Conservation (phyloP, 495 filamentous ascomycete genomes). For the Peziza echinospora region DNA sequence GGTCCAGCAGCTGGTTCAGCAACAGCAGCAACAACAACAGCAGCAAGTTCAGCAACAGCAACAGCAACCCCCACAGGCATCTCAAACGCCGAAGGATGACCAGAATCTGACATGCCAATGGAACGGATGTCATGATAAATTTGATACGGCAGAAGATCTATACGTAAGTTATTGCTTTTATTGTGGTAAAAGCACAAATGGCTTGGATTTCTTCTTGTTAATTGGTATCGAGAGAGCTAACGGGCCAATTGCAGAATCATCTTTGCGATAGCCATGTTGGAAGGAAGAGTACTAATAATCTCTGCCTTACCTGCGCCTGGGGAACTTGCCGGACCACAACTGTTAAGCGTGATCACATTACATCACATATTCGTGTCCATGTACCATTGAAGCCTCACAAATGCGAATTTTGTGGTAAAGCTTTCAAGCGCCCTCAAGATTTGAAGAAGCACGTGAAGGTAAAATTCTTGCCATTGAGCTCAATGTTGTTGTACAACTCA, state of each 20-base stretch:
- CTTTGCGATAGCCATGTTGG: conserved; percentile 97
- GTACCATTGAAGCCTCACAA: conserved; percentile 96
- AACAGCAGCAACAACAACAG: neutral
- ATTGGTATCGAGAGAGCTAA: conserved; percentile 1
- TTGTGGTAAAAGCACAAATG: no score
- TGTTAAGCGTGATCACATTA: conserved; percentile 98
- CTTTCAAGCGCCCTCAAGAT: conserved; percentile 98
- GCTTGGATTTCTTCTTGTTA: conserved; percentile 10
- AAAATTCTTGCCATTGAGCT: conserved; percentile 4
- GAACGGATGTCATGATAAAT: conserved; percentile 65
- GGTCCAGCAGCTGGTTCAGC: neutral
- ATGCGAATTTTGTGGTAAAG: conserved; percentile 95
- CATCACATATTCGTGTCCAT: conserved; percentile 95
- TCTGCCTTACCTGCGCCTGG: conserved; percentile 95
- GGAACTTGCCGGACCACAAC: conserved; percentile 87
- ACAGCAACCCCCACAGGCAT: conserved; percentile 2
- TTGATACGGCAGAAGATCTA: conserved; percentile 55
- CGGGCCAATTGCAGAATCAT: conserved; percentile 50
- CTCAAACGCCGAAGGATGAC: conserved; percentile 25
- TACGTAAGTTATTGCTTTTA: conserved; percentile 55
- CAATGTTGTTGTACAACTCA: neutral
- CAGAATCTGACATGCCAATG: conserved; percentile 68
- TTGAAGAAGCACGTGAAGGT: conserved; percentile 96
- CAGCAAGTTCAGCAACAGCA: neutral
- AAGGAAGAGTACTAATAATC: conserved; percentile 95